Conservation (phyloP, 352 stramenopile genomes). For the Plasmopara halstedii region DNA sequence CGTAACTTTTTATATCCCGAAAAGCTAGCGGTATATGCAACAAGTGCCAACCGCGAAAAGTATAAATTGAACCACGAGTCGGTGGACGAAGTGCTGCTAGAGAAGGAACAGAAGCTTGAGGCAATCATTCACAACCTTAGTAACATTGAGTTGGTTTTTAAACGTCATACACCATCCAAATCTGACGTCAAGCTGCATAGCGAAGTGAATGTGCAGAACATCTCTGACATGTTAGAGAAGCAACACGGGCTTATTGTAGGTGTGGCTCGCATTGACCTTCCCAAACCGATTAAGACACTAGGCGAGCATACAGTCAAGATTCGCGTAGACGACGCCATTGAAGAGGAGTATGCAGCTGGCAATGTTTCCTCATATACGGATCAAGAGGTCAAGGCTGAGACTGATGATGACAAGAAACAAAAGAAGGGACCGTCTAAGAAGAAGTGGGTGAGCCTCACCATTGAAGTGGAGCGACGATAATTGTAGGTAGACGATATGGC, state of each 20-base stretch:
- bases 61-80: conserved; percentile 69
- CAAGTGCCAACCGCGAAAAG: conserved; percentile 81
- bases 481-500: conserved; percentile 10
- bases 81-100: conserved; percentile 32
- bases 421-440: conserved; percentile 63
- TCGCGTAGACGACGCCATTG: conserved; percentile 70
- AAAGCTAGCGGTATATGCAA: conserved; percentile 92
- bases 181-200: conserved; percentile 55
- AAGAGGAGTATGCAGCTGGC: conserved; percentile 51
- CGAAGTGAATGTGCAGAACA: conserved; percentile 71
- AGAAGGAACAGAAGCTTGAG: conserved; percentile 61
- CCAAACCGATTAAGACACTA: conserved; percentile 70
- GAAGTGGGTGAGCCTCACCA: conserved; percentile 59
- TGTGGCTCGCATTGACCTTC: conserved; percentile 65
- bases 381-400: conserved; percentile 13
- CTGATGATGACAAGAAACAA: conserved; percentile 19
- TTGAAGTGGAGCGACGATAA: conserved; percentile 65
- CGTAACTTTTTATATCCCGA: conserved; percentile 92
- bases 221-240: conserved; percentile 82
- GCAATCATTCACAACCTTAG: conserved; percentile 51
- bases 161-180: conserved; percentile 65
- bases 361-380: conserved; percentile 16
- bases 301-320: conserved; percentile 77
- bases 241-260: conserved; percentile 76
- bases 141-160: conserved; percentile 64